Percentiles rank a stretch among this genome's conserved stretches.
These are phyloP conservation scores for Hebeloma cylindrosporum DNA, from an alignment of 768 basidiomycete species.

Conservation along the genomic window DNA sequence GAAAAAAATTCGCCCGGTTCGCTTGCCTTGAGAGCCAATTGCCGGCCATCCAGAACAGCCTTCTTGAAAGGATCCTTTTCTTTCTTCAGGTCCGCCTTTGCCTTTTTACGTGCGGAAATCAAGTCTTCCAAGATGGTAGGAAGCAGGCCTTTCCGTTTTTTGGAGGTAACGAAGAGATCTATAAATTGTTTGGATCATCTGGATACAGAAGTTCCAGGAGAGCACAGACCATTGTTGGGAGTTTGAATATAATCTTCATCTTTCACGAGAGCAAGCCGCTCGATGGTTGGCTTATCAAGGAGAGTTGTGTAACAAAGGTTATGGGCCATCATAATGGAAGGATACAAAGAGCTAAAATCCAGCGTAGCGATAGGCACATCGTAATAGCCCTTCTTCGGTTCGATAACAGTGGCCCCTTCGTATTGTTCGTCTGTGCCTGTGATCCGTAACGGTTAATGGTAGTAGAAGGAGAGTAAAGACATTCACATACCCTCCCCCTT, in stretches of 20 bases:
- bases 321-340: constrained; percentile 99
- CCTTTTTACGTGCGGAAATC: constrained; percentile 89
- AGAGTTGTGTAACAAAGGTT: constrained; percentile 98
- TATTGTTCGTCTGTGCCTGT: constrained; percentile 93
- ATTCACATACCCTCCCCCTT: constrained; percentile 73
- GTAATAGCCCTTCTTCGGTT: constrained; percentile 94
- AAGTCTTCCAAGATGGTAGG: constrained; percentile 94
- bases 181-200: constrained; percentile 3
- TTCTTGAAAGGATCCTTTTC: constrained; percentile 97
- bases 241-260: constrained; percentile 93
- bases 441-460: constrained; percentile 1
- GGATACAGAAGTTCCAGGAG: not conserved
- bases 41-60: constrained; percentile 95
- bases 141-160: constrained; percentile 81
- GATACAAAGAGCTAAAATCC: constrained; percentile 98
- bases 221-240: constrained; percentile 81
- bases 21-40: constrained; percentile 88
- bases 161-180: constrained; percentile 84
- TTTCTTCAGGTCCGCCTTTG: constrained; percentile 93
- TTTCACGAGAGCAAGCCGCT: constrained; percentile 73
- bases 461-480: not conserved
- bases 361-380: constrained; percentile 96
- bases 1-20: not conserved
- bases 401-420: constrained; percentile 98
- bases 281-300: constrained; percentile 77